Percentiles rank a stretch among this genome's conserved stretches.
Evolutionary conservation across 352 stramenopile genomes (phyloP).

Genomic region (Stramenopiles sp.): DNA sequence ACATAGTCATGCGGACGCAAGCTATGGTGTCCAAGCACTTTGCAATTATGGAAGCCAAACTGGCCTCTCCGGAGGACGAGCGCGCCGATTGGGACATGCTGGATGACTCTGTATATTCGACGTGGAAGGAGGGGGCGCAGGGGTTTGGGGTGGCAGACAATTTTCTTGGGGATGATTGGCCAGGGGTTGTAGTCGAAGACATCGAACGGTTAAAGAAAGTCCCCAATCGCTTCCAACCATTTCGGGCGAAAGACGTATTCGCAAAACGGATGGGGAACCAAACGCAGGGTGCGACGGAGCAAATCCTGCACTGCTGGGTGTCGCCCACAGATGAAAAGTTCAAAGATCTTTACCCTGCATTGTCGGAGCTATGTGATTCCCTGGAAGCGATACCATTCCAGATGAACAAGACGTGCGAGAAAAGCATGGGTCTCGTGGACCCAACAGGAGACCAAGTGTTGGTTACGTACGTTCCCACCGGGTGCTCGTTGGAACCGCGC

Average conservation of each 20-base stretch:
- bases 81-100: constrained; percentile 42
- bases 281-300: no score
- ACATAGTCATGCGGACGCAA: constrained; percentile 37
- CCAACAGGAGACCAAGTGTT: not conserved
- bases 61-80: constrained; percentile 35
- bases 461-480: not conserved
- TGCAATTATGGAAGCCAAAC: constrained; percentile 41
- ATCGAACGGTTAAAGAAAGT: constrained; percentile 39
- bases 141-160: constrained; percentile 38
- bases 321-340: constrained; percentile 22
- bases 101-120: constrained; percentile 31
- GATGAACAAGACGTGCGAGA: constrained; percentile 42
- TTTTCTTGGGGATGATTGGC: constrained; percentile 56
- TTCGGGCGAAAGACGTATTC: constrained; percentile 14
- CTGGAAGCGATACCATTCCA: constrained; percentile 48
- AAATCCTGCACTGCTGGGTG: no score
- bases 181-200: constrained; percentile 37
- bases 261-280: not conserved
- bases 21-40: constrained; percentile 55
- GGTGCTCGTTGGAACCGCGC: not conserved
- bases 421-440: not conserved
- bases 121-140: constrained; percentile 22
- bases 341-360: constrained; percentile 34
- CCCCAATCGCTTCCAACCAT: no score
- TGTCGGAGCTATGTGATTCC: constrained; percentile 46